phyloP scores from a whole-genome alignment of 2,329 filamentous ascomycete species.

The Tolypocladium tundrense region DNA sequence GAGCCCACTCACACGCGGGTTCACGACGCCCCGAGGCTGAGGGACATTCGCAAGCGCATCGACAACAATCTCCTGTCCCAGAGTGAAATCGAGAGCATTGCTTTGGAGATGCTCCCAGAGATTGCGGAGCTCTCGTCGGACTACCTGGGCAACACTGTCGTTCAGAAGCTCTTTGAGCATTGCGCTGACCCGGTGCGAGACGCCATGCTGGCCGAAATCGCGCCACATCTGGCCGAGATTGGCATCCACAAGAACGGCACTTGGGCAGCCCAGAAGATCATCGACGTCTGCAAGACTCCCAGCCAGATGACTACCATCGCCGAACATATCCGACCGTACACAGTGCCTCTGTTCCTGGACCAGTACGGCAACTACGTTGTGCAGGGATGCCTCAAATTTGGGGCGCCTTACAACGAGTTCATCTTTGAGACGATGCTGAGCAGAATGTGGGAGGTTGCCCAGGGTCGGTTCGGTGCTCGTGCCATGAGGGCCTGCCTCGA shows the following conservation, averaged over 20 bases:
- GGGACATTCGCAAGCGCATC: conserved; percentile 94
- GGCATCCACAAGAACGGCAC: conserved; percentile 99
- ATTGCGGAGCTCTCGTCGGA: conserved; percentile 92
- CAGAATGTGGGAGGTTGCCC: conserved; percentile 84
- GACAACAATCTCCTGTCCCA: conserved; percentile 85
- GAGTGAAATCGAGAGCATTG: conserved; percentile 84
- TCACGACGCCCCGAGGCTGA: conserved; percentile 86
- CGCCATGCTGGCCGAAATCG: conserved; percentile 80
- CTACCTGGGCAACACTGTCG: conserved; percentile 97
- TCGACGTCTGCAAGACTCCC: conserved; percentile 83
- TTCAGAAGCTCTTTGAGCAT: conserved; percentile 96
- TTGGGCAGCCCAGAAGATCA: conserved; percentile 99
- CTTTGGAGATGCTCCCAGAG: conserved; percentile 88
- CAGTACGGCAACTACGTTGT: conserved; percentile 98
- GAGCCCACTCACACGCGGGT: conserved; percentile 83
- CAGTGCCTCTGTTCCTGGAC: conserved; percentile 85
- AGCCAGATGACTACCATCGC: conserved; percentile 78
- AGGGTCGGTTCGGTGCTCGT: conserved; percentile 87
- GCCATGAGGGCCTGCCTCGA: conserved; percentile 96
- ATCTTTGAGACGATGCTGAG: conserved; percentile 97
- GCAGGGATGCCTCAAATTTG: conserved; percentile 91
- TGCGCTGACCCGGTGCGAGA: conserved; percentile 87
- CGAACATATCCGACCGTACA: conserved; percentile 74
- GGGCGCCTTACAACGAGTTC: conserved; percentile 81
- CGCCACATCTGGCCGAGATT: conserved; percentile 89